Conservation (phyloP, 768 basidiomycete genomes). For the Termitomyces bulborhizus region DNA sequence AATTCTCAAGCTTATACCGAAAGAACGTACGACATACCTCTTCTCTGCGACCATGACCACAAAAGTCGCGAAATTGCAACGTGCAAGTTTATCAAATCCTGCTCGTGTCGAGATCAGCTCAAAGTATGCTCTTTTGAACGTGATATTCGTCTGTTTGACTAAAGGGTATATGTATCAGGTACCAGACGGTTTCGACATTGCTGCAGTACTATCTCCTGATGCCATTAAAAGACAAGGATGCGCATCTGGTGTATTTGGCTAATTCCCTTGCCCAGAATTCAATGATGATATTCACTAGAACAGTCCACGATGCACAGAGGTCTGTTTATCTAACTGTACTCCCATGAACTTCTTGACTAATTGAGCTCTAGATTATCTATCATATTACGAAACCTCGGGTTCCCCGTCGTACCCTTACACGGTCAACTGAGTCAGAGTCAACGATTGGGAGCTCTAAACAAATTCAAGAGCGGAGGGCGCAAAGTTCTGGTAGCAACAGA, state of each 20-base stretch:
- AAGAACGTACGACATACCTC: constrained; percentile 89
- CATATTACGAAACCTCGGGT: constrained; percentile 84
- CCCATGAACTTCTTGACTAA: not conserved
- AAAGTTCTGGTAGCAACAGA: constrained; percentile 94
- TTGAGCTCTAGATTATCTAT: constrained; percentile 61
- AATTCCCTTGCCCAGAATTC: constrained; percentile 89
- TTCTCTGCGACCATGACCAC: constrained; percentile 99
- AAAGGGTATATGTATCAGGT: constrained; percentile 43
- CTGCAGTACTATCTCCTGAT: constrained; percentile 95
- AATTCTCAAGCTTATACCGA: constrained; percentile 92
- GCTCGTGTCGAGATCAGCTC: constrained; percentile 88
- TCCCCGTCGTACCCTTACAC: constrained; percentile 93
- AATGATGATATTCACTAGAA: constrained; percentile 94
- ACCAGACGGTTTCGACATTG: constrained; percentile 93
- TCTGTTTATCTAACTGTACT: constrained; percentile 20
- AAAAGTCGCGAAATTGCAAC: constrained; percentile 93
- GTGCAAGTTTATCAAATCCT: constrained; percentile 92
- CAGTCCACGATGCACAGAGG: constrained; percentile 90
- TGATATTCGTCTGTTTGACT: not conserved
- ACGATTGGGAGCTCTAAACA: constrained; percentile 85
- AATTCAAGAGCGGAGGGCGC: constrained; percentile 93
- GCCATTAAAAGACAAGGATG: constrained; percentile 88
- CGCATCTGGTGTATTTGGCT: constrained; percentile 81
- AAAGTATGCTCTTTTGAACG: constrained; percentile 53
- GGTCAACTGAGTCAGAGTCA: constrained; percentile 93